A percentile compares a stretch with the other conserved stretches of the same genome.
Evolutionary conservation across 2,329 filamentous ascomycete species (phyloP).

Genomic region (Orbilia brochopaga): DNA sequence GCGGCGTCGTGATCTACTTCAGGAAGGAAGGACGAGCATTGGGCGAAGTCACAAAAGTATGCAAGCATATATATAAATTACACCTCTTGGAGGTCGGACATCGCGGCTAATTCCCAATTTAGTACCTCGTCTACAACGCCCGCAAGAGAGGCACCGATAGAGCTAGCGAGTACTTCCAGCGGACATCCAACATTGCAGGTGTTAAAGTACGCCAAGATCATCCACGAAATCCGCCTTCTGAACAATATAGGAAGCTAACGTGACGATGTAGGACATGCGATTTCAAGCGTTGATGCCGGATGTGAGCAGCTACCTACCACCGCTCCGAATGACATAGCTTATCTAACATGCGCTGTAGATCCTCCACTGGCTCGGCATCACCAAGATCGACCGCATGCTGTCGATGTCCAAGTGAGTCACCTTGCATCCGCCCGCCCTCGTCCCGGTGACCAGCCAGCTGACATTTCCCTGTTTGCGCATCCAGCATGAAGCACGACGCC

Average conservation of each 20-base stretch:
- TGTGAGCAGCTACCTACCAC: conserved; percentile 54
- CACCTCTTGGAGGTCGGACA: not conserved
- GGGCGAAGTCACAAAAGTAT: conserved; percentile 93
- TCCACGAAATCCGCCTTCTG: too few relatives aligned
- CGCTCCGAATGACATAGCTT: not conserved
- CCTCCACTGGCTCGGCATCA: conserved; percentile 96
- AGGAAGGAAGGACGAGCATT: conserved; percentile 93
- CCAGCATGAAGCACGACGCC: conserved; percentile 86
- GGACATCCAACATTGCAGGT: conserved; percentile 90
- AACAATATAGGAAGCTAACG: too few relatives aligned
- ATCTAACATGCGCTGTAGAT: conserved; percentile 61
- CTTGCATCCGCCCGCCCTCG: conserved; percentile 20
- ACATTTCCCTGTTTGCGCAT: conserved; percentile 25
- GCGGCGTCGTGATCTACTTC: conserved; percentile 97
- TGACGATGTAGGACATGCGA: conserved; percentile 70
- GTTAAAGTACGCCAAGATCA: conserved; percentile 72
- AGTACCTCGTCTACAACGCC: conserved; percentile 72
- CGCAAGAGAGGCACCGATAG: conserved; percentile 78
- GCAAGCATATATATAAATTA: conserved; percentile 53
- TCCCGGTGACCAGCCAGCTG: conserved; percentile 9
- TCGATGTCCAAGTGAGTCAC: conserved; percentile 84
- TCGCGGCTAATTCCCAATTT: not conserved
- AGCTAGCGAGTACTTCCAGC: conserved; percentile 91
- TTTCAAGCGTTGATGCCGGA: conserved; percentile 99
- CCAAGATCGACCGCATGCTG: conserved; percentile 98